Conservation (phyloP, 371 early-diverging fungal genomes). For the Actinomortierella ambigua region DNA sequence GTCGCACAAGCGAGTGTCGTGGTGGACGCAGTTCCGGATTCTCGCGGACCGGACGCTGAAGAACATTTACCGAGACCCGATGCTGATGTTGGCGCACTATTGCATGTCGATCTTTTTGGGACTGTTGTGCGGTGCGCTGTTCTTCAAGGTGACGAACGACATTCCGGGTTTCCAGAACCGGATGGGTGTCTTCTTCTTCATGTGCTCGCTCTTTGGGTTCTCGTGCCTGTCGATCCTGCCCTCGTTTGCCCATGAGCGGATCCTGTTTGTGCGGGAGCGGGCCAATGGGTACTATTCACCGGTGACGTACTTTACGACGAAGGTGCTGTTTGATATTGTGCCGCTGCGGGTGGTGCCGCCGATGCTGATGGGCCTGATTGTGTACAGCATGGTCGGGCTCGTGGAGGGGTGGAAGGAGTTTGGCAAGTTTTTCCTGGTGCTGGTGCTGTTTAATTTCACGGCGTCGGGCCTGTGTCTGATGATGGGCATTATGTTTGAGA, state of each 20-base stretch:
- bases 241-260: conserved; percentile 73
- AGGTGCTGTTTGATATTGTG: conserved; percentile 81
- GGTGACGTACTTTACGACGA: conserved; percentile 74
- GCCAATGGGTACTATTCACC: conserved; percentile 88
- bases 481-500: conserved; percentile 76
- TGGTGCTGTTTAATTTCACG: conserved; percentile 87
- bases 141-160: conserved; percentile 79
- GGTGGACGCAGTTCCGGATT: conserved; percentile 79
- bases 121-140: conserved; percentile 82
- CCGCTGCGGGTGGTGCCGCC: conserved; percentile 87
- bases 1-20: conserved; percentile 63
- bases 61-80: conserved; percentile 87
- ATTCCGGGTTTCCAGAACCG: conserved; percentile 90
- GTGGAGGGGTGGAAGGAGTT: conserved; percentile 70
- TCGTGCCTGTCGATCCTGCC: conserved; percentile 77
- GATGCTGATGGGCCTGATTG: conserved; percentile 79
- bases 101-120: conserved; percentile 74
- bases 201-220: conserved; percentile 83
- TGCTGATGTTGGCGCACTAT: conserved; percentile 85
- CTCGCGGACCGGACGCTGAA: conserved; percentile 84
- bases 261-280: conserved; percentile 83
- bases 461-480: conserved; percentile 82
- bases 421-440: conserved; percentile 80
- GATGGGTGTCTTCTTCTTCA: conserved; percentile 85
- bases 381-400: conserved; percentile 89